These are phyloP conservation scores for Imleria badia DNA, from an alignment of 768 basidiomycete species.

Conservation along the genomic window DNA sequence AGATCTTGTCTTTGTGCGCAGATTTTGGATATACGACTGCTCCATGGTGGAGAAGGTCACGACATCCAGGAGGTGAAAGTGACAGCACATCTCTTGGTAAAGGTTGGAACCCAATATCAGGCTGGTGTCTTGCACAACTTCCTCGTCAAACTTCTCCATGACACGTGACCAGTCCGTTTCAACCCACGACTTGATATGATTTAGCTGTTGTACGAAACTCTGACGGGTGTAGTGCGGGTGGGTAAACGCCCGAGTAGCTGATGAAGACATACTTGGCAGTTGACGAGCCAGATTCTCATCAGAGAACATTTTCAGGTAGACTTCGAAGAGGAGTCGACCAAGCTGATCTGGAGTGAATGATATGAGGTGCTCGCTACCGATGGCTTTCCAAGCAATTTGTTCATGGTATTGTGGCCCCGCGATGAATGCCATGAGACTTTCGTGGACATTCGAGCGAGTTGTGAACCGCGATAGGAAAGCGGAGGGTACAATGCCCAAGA, in stretches of 20 bases:
- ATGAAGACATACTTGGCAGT: constrained; percentile 5
- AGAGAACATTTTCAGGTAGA: constrained; percentile 32
- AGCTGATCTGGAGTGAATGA: constrained; percentile 27
- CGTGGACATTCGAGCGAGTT: constrained; percentile 28
- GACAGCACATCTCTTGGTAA: constrained; percentile 48
- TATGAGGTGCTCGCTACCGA: constrained; percentile 9
- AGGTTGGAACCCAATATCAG: constrained; percentile 30
- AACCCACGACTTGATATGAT: constrained; percentile 38
- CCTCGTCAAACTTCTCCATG: constrained; percentile 35
- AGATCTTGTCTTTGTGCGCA: constrained; percentile 4
- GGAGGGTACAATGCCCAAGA: constrained; percentile 29
- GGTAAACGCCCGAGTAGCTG: not conserved
- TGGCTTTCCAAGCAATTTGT: constrained; percentile 26
- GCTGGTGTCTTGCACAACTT: constrained; percentile 9
- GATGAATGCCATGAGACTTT: constrained; percentile 12
- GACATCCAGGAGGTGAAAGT: constrained; percentile 43
- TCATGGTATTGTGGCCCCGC: constrained; percentile 18
- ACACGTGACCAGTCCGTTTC: constrained; percentile 42
- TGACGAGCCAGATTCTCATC: constrained; percentile 24
- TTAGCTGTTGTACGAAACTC: constrained; percentile 47
- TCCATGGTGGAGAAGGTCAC: constrained; percentile 30
- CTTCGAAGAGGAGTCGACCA: constrained; percentile 20
- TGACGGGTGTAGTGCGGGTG: constrained; percentile 47
- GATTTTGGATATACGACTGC: constrained; percentile 3
- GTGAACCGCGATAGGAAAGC: constrained; percentile 28